phyloP scores from a whole-genome alignment of 1,284 basidiomycete genomes.

The Pseudozyma tsukubaensis region DNA sequence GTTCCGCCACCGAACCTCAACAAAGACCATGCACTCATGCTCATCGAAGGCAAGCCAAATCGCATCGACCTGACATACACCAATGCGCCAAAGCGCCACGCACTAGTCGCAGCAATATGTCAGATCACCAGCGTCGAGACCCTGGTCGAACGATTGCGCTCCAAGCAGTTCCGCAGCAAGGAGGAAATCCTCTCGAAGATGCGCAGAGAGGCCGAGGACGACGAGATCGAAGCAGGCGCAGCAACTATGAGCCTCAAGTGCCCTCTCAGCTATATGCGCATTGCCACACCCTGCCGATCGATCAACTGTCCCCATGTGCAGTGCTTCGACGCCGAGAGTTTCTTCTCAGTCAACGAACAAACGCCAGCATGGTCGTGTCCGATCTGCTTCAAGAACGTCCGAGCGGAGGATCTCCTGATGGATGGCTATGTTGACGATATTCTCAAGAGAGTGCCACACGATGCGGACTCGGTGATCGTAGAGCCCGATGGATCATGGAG shows the following conservation, averaged over 20 bases:
- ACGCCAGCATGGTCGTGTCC: slow-evolving; percentile 97
- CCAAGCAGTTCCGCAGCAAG: slow-evolving; percentile 49
- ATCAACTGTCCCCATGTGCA: slow-evolving; percentile 86
- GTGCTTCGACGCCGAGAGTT: slow-evolving; percentile 94
- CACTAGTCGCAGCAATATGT: slow-evolving; percentile 57
- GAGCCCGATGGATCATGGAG: slow-evolving; percentile 97
- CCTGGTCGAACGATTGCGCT: slow-evolving; percentile 53
- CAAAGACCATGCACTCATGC: slow-evolving; percentile 47
- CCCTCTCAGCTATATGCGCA: slow-evolving; percentile 85
- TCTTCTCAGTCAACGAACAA: slow-evolving; percentile 94
- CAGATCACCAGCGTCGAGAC: slow-evolving; percentile 45
- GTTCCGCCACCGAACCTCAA: slow-evolving; percentile 66
- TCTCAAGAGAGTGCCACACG: slow-evolving; percentile 79
- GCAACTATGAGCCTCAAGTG: slow-evolving; percentile 62
- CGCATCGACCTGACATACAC: slow-evolving; percentile 61
- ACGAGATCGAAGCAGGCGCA: slow-evolving; percentile 64
- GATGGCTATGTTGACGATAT: slow-evolving; percentile 88
- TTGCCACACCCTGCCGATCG: slow-evolving; percentile 86
- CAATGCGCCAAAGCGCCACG: slow-evolving; percentile 49
- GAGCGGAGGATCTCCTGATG: slow-evolving; percentile 84
- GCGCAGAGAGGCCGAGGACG: slow-evolving; percentile 58
- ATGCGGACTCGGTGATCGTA: slow-evolving; percentile 89
- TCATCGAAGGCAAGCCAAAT: slow-evolving; percentile 43
- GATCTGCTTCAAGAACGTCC: slow-evolving; percentile 85
- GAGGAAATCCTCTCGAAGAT: slow-evolving; percentile 58